phyloP scores from a whole-genome alignment of 2,329 filamentous ascomycete species.

The Nectriaceae sp. region DNA sequence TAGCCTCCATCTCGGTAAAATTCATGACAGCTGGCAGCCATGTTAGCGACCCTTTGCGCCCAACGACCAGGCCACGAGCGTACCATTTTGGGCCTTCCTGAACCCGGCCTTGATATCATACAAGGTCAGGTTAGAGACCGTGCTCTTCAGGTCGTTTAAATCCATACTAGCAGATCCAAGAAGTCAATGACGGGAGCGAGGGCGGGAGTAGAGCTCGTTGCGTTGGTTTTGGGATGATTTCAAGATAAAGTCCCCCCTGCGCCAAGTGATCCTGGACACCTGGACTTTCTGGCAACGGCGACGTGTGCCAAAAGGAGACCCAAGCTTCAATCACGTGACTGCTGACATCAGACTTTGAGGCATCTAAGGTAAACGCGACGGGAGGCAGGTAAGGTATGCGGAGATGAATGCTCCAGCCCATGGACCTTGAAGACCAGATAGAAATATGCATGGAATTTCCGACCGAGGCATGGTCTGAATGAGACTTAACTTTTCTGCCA shows the following conservation, averaged over 20 bases:
- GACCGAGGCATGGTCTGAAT: too few species aligned
- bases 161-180: slow-evolving; percentile 64
- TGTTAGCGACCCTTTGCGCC: slow-evolving; percentile 30
- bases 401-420: too few species aligned
- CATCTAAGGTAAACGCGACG: too few species aligned
- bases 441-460: too few species aligned
- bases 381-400: too few species aligned
- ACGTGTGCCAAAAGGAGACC: slow-evolving; percentile 5
- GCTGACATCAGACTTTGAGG: slow-evolving; percentile 1
- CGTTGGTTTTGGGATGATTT: slow-evolving; percentile 12
- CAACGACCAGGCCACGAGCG: slow-evolving; percentile 7
- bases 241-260: slow-evolving; percentile 27
- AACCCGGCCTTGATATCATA: slow-evolving; percentile 96
- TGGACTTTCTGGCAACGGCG: slow-evolving; percentile 23
- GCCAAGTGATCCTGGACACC: slow-evolving; percentile 30
- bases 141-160: slow-evolving; percentile 79
- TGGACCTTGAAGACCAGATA: too few species aligned
- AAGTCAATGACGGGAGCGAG: slow-evolving; percentile 9
- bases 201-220: slow-evolving; percentile 1
- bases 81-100: slow-evolving; percentile 96
- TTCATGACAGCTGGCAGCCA: slow-evolving; percentile 83
- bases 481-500: too few species aligned
- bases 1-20: slow-evolving; percentile 89
- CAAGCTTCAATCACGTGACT: neutral
- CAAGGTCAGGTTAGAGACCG: slow-evolving; percentile 87